Base-by-base conservation (phyloP, 371 early-diverging fungal species). In the Mortierella sp. region DNA sequence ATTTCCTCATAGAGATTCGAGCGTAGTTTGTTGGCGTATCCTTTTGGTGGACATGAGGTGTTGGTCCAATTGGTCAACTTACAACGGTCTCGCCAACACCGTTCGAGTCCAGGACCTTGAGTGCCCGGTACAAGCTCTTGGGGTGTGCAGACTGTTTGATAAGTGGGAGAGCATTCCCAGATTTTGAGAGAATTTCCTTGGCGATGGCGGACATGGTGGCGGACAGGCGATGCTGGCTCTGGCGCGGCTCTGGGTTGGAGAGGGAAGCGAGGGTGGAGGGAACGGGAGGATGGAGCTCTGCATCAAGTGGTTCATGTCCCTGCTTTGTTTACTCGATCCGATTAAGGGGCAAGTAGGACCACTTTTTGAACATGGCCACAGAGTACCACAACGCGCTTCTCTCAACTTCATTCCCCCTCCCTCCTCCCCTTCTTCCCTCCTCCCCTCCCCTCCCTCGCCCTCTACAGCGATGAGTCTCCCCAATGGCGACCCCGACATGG, bases 171-270 rank as follows among this genome's bases (percentile, higher is more conserved):
- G 77, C 59, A 51, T 60, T 59, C 31, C 43, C 52, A 16, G 77
- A 52, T 59, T 76, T 76, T 49, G 69, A 60, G 66, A 76, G 69
- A 62, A 76, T 65, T 57, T 76, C 77, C 70, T 65, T 69, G 25
- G 77, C 77, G 34, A 76, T 76, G 59, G 65, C 27, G 27, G 77
- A 76, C 77, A 76, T 76, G 57, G 45, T 61, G 52, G 41, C 21
- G 4, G 48, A 39, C 7, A 10, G n/a, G n/a, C n/a, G n/a, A n/a
- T n/a, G n/a, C n/a, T n/a, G n/a, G n/a, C n/a, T n/a, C n/a, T n/a
- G n/a, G n/a, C n/a, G n/a, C n/a, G n/a, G n/a, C n/a, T n/a, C n/a
- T n/a, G n/a, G n/a, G n/a, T n/a, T n/a, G 34, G 34, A 34, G 10
- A 10, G 10, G 7, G 7, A 34, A 34, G 34, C 7, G 34, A 10